A percentile compares a stretch with the other conserved stretches of the same genome.
Conservation (phyloP, 306 rosid species). For the Heteromeles arbutifolia region DNA sequence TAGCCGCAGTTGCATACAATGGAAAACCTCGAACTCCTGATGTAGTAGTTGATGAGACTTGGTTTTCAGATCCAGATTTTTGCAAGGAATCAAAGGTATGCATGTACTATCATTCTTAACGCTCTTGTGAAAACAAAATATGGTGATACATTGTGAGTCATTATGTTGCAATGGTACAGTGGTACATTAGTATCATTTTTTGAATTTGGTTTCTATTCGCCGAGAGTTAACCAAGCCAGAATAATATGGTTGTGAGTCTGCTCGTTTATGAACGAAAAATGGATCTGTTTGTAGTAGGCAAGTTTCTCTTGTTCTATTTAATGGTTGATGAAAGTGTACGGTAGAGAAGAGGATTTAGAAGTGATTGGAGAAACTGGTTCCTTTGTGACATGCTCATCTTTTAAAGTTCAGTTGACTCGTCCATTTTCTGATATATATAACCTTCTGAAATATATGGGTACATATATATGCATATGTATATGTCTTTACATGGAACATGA, state of each 20-base stretch:
- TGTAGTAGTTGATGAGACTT: conserved; percentile 41
- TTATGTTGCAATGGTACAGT: background rate
- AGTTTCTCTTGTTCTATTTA: background rate
- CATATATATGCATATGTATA: background rate
- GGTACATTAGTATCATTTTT: background rate
- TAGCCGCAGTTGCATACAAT: conserved; percentile 36
- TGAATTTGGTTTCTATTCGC: background rate
- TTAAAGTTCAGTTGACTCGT: background rate
- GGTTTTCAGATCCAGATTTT: conserved; percentile 37
- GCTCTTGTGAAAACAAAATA: background rate
- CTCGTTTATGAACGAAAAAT: background rate
- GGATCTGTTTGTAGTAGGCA: background rate
- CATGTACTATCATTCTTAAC: background rate
- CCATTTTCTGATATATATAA: background rate
- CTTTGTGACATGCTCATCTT: background rate
- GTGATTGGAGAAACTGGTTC: background rate
- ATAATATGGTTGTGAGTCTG: background rate
- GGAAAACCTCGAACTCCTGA: conserved; percentile 34
- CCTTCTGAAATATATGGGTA: background rate
- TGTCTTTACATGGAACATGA: background rate
- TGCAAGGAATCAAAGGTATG: conserved; percentile 37
- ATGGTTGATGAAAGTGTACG: no score
- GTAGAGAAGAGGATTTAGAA: background rate
- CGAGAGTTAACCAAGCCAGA: background rate
- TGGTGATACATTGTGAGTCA: background rate